These are phyloP conservation scores for Didymella pomorum DNA, from an alignment of 2,329 filamentous ascomycete species.

Conservation along the genomic window DNA sequence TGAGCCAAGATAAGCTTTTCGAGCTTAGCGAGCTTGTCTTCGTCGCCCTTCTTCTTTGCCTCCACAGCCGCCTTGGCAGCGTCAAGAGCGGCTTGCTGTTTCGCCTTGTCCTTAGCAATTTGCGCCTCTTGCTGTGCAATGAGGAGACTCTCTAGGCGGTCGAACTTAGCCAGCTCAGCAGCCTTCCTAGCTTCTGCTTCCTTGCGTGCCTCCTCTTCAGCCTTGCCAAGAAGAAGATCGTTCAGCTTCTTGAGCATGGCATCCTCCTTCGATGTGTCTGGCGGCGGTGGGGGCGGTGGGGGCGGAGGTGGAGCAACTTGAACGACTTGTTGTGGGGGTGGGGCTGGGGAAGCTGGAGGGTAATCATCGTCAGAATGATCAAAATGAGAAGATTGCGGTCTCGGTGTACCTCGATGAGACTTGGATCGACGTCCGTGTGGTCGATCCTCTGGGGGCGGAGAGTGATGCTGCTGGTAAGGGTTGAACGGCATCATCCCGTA, in stretches of 20 bases:
- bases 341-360: slow-evolving; percentile 26
- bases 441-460: slow-evolving; percentile 30
- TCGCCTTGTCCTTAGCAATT: slow-evolving; percentile 47
- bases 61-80: slow-evolving; percentile 37
- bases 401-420: slow-evolving; percentile 42
- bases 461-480: slow-evolving; percentile 29
- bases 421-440: slow-evolving; percentile 18
- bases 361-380: slow-evolving; percentile 35
- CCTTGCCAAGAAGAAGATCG: slow-evolving; percentile 40
- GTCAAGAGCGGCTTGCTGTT: slow-evolving; percentile 41
- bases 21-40: slow-evolving; percentile 44
- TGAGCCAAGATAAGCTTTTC: slow-evolving; percentile 54
- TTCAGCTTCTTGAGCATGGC: slow-evolving; percentile 44
- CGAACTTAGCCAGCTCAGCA: slow-evolving; percentile 47
- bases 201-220: slow-evolving; percentile 39
- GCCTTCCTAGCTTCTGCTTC: slow-evolving; percentile 43
- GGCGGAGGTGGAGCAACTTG: slow-evolving; percentile 24
- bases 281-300: slow-evolving; percentile 27
- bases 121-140: slow-evolving; percentile 48
- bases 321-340: slow-evolving; percentile 28
- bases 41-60: slow-evolving; percentile 48
- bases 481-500: slow-evolving; percentile 35
- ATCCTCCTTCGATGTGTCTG: slow-evolving; percentile 40
- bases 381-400: slow-evolving; percentile 33
- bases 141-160: slow-evolving; percentile 48